A percentile compares a stretch with the other conserved stretches of the same genome.
These are phyloP conservation scores for Xenoacremonium recifei DNA, from an alignment of 2,329 filamentous ascomycete genomes.

Conservation along the genomic window DNA sequence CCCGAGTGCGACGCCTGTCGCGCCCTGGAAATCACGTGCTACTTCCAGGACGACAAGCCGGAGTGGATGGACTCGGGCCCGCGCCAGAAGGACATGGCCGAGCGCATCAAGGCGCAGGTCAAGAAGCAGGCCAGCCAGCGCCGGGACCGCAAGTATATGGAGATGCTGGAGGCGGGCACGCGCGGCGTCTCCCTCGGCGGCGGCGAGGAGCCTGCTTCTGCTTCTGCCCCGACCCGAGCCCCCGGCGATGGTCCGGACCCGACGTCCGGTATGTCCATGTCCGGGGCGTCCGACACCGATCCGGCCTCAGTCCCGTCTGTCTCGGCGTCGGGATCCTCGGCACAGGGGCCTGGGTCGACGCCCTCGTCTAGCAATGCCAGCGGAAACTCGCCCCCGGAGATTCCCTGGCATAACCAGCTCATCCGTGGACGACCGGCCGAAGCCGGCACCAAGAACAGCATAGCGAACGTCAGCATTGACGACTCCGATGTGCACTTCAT, in stretches of 20 bases:
- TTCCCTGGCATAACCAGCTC: constrained; percentile 32
- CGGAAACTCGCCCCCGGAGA: constrained; percentile 30
- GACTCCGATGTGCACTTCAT: constrained; percentile 41
- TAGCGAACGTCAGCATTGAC: constrained; percentile 20
- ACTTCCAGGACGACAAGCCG: constrained; percentile 51
- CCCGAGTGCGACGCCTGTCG: constrained; percentile 52
- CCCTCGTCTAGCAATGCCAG: constrained; percentile 30
- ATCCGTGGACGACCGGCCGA: constrained; percentile 13
- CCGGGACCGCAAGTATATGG: constrained; percentile 48
- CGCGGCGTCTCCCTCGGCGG: constrained; percentile 22
- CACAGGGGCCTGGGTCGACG: constrained; percentile 22
- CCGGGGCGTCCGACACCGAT: constrained; percentile 29
- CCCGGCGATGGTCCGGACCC: not conserved
- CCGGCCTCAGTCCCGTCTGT: no score
- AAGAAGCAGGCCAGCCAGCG: constrained; percentile 52
- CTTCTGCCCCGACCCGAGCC: not conserved
- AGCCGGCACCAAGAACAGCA: constrained; percentile 18
- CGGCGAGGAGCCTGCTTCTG: constrained; percentile 10
- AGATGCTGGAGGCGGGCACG: constrained; percentile 38
- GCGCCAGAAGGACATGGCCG: constrained; percentile 49
- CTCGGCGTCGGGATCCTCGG: no score
- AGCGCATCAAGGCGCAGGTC: constrained; percentile 55
- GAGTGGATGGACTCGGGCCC: constrained; percentile 57
- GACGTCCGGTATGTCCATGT: constrained; percentile 4
- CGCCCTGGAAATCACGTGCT: constrained; percentile 55